phyloP scores from a whole-genome alignment of 1,284 basidiomycete genomes.

The Apiotrichum akiyoshidainum region DNA sequence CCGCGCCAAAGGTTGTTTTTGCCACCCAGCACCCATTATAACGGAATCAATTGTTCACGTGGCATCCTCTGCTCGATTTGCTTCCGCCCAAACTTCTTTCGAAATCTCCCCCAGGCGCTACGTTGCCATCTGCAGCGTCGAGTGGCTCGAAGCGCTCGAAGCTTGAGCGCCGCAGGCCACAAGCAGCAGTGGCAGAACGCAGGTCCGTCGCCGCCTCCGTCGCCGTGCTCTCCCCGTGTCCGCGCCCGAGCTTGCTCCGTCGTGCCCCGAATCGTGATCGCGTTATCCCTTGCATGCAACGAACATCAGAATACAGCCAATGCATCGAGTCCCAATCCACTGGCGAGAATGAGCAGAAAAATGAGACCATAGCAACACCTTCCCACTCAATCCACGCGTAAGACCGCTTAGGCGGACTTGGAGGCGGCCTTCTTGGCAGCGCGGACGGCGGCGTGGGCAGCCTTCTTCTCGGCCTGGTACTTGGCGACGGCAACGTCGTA shows the following conservation, averaged over 20 bases:
- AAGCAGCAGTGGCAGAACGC: too few species aligned
- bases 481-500: slow-evolving; percentile 85
- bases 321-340: slow-evolving; percentile 8
- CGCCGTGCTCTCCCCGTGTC: background rate
- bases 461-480: slow-evolving; percentile 90
- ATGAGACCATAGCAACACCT: slow-evolving; percentile 4
- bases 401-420: slow-evolving; percentile 6
- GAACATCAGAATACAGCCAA: slow-evolving; percentile 6
- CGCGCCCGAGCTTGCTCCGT: background rate
- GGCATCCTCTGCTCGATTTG: background rate
- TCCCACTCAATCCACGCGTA: background rate
- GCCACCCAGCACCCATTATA: too few species aligned
- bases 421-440: slow-evolving; percentile 47
- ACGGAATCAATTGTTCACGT: too few species aligned
- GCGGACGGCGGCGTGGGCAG: slow-evolving; percentile 57
- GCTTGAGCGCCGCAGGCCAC: too few species aligned
- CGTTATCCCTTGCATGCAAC: background rate
- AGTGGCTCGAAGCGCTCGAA: background rate
- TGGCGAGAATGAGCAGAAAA: slow-evolving; percentile 7
- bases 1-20: too few species aligned
- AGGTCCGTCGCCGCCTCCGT: too few species aligned
- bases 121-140: background rate
- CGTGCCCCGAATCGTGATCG: background rate
- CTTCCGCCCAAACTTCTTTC: slow-evolving; percentile 5
- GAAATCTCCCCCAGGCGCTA: too few species aligned